Conservation (phyloP, 2,329 filamentous ascomycete species). For the Cladosporium phlei region DNA sequence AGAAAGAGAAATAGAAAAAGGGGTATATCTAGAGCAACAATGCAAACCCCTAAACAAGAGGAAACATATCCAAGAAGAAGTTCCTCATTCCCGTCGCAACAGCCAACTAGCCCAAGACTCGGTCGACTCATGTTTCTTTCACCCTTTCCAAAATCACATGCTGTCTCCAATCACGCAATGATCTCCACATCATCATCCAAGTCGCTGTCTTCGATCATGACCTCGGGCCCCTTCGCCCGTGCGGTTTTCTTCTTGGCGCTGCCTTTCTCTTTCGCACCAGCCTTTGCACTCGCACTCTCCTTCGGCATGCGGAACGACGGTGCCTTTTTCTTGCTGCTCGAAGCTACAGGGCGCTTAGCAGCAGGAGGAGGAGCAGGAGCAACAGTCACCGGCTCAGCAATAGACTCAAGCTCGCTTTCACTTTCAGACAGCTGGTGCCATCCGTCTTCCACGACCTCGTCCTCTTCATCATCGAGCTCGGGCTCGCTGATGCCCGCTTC, state of each 20-base stretch:
- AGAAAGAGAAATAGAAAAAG: too few species aligned
- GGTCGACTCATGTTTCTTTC: too few species aligned
- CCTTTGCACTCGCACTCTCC: neutral
- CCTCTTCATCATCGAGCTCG: too few species aligned
- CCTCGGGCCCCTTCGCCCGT: constrained; percentile 15
- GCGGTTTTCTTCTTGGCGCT: neutral
- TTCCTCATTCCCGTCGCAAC: too few species aligned
- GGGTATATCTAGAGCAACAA: neutral
- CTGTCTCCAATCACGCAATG: too few species aligned
- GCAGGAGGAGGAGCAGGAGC: constrained; percentile 14
- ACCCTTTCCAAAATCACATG: too few species aligned
- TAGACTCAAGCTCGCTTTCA: too few species aligned
- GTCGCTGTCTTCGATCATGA: constrained; percentile 53
- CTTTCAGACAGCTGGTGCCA: constrained; percentile 30
- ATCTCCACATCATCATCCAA: constrained; percentile 45
- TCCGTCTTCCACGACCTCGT: constrained; percentile 18
- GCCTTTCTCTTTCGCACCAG: neutral
- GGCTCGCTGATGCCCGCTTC: too few species aligned
- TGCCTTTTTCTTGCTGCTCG: neutral
- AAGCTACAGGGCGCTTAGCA: too few species aligned
- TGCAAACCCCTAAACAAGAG: too few species aligned
- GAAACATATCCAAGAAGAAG: too few species aligned
- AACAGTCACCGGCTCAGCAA: constrained; percentile 26
- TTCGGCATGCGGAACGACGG: constrained; percentile 8
- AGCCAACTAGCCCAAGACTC: too few species aligned